phyloP scores from a whole-genome alignment of 495 filamentous ascomycete species.

The Articulospora tetracladia region DNA sequence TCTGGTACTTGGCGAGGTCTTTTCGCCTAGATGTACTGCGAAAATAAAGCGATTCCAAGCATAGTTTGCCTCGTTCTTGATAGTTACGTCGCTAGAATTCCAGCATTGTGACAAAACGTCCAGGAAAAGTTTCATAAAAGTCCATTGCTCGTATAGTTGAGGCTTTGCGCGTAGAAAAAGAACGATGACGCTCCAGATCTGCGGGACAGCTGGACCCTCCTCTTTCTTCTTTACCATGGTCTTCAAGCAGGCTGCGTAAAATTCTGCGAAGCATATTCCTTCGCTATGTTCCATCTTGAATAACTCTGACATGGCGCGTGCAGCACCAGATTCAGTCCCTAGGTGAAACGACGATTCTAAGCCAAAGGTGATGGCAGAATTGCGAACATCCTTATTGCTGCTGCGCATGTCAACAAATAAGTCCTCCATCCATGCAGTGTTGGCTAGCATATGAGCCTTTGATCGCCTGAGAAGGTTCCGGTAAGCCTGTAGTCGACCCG shows the following conservation, averaged over 20 bases:
- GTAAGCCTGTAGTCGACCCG: slow-evolving; percentile 73
- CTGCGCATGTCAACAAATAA: slow-evolving; percentile 79
- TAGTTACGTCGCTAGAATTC: slow-evolving; percentile 68
- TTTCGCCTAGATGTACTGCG: slow-evolving; percentile 56
- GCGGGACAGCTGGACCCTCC: slow-evolving; percentile 67
- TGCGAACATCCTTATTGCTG: slow-evolving; percentile 67
- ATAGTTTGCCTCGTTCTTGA: slow-evolving; percentile 70
- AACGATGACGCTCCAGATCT: slow-evolving; percentile 81
- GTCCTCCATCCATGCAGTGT: slow-evolving; percentile 73
- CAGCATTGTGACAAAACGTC: slow-evolving; percentile 76
- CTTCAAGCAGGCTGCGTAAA: slow-evolving; percentile 61
- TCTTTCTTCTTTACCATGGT: slow-evolving; percentile 61
- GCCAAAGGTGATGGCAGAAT: slow-evolving; percentile 69
- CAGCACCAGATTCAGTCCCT: slow-evolving; percentile 60
- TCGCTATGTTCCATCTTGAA: slow-evolving; percentile 54
- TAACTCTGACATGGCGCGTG: slow-evolving; percentile 59
- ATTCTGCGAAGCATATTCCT: slow-evolving; percentile 48
- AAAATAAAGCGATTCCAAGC: slow-evolving; percentile 85
- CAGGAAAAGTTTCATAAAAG: slow-evolving; percentile 67
- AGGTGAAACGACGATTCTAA: slow-evolving; percentile 58
- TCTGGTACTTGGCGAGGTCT: slow-evolving; percentile 51
- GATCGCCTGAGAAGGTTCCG: slow-evolving; percentile 66
- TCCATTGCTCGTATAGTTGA: slow-evolving; percentile 65
- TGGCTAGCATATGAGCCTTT: slow-evolving; percentile 57
- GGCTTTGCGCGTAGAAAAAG: slow-evolving; percentile 64